Conservation (phyloP, 2,329 filamentous ascomycete genomes). For the Tolypocladium inflatum region DNA sequence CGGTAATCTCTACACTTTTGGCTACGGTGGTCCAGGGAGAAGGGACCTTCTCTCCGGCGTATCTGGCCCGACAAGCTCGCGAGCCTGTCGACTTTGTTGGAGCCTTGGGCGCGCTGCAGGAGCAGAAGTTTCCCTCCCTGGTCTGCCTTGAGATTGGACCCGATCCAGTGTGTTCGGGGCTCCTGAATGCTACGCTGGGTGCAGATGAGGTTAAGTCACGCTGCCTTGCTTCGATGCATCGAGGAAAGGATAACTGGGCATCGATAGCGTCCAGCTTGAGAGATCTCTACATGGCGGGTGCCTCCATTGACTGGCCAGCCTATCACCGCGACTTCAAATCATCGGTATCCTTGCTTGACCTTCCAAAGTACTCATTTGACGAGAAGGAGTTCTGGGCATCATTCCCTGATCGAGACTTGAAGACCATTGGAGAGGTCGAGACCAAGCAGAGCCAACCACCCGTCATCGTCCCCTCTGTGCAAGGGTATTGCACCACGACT, state of each 20-base stretch:
- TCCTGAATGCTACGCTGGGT: conserved; percentile 53
- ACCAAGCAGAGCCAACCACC: too few species aligned
- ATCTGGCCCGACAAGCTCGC: conserved; percentile 51
- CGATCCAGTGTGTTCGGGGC: conserved; percentile 52
- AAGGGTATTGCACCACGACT: too few species aligned
- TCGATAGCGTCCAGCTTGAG: too few species aligned
- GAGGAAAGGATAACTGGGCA: conserved; percentile 50
- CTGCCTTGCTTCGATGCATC: conserved; percentile 49
- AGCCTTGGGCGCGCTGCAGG: conserved; percentile 40
- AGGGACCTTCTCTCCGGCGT: conserved; percentile 17
- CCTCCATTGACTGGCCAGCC: too few species aligned
- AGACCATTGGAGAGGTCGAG: too few species aligned
- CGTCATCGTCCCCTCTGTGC: too few species aligned
- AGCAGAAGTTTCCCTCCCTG: conserved; percentile 9
- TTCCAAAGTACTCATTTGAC: too few species aligned
- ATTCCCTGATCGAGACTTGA: too few species aligned
- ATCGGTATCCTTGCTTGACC: too few species aligned
- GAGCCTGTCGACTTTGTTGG: conserved; percentile 53
- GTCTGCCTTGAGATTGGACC: conserved; percentile 63
- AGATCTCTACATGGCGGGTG: too few species aligned
- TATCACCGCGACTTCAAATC: too few species aligned
- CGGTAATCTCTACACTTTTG: conserved; percentile 61
- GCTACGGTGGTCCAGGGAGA: conserved; percentile 22
- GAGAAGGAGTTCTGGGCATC: too few species aligned
- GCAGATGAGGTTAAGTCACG: conserved; percentile 29